Base-by-base conservation (phyloP, 2,329 filamentous ascomycete species). In the Penicillium sp. region DNA sequence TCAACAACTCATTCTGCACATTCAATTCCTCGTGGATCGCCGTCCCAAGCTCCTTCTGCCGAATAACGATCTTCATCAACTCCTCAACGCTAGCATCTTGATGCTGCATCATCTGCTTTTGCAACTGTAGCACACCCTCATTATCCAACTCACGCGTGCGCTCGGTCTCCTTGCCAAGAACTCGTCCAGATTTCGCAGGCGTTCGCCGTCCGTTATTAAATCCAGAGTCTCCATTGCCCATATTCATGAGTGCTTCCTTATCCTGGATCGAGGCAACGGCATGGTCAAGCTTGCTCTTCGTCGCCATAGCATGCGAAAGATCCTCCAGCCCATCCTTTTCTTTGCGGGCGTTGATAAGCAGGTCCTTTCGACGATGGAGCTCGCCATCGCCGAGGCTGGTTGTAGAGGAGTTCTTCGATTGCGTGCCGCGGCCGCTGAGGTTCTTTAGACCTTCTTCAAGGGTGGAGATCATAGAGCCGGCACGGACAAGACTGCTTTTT, bases 141-240 rank as follows among this genome's bases (percentile, higher is more conserved):
- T 88, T 88, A 69, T 88, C 86, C 60, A 88, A 67, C 64, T 87
- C 84, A 13, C 85, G 75, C 10, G 86, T 88, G 39, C 81, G 78
- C 60, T 85, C 82, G 0, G 85, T 88, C 73, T 88, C 86, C 48
- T 78, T 78, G 64, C 78, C 66, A 69, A 83, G 45, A 65, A 85
- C 62, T 61, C 84, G 55, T 71, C 85, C 65, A 74, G 75, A 54
- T 77, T 83, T 53, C 71, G 77, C 64, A 5, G 67, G 59, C 25
- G 66, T 68, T 35, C 59, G 62, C 10, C 61, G 58, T 6, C 60
- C 61, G 26, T 52, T 47, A 11, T 31, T 60, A 14, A 54, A 49
- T 9, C 58, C 54, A 3, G 47, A 31, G 29, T 63, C 57, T 7
- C 55, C 56, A 31, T 69, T 69, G 2, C 59, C 67, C n/a, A 54